phyloP scores from a whole-genome alignment of 306 rosid species.

The Arachis hypogaea region DNA sequence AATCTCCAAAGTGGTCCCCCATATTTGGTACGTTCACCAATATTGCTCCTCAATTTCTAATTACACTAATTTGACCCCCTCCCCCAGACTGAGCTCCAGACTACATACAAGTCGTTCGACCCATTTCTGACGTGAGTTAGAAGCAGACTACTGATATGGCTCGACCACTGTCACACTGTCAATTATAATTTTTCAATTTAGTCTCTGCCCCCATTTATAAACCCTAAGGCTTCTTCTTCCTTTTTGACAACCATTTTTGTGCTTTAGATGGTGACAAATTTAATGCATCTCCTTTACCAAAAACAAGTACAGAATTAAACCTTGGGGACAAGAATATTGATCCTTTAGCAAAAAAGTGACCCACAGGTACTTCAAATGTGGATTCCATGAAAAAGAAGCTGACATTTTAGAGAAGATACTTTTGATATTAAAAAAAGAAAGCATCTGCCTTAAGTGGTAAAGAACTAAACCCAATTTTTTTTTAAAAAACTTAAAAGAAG shows the following conservation, averaged over 20 bases:
- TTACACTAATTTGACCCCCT: too few relatives aligned
- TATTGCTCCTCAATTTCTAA: too few relatives aligned
- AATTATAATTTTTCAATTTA: too few relatives aligned
- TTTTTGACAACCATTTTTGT: slow-evolving; percentile 23
- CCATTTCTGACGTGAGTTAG: too few relatives aligned
- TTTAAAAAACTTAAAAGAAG: slow-evolving; percentile 88
- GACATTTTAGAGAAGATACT: slow-evolving; percentile 77
- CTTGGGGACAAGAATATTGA: slow-evolving; percentile 52
- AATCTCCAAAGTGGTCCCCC: too few relatives aligned
- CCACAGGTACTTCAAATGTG: slow-evolving; percentile 56
- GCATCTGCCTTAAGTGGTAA: slow-evolving; percentile 73
- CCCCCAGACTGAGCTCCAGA: too few relatives aligned
- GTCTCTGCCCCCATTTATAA: too few relatives aligned
- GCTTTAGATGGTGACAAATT: slow-evolving; percentile 58
- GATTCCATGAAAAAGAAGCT: slow-evolving; percentile 56
- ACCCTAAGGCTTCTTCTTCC: neutral
- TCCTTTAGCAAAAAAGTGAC: slow-evolving; percentile 53
- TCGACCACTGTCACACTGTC: too few relatives aligned
- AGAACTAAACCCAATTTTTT: slow-evolving; percentile 88
- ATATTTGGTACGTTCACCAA: too few relatives aligned
- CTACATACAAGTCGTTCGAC: too few relatives aligned
- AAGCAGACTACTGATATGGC: too few relatives aligned
- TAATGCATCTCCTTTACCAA: slow-evolving; percentile 48
- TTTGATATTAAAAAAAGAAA: slow-evolving; percentile 91
- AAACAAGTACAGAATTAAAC: slow-evolving; percentile 53